Evolutionary conservation across 148 eudicot species (phyloP), one percentile per base, ranked within the genome.

Genomic region (Chenopodium quinoa): DNA sequence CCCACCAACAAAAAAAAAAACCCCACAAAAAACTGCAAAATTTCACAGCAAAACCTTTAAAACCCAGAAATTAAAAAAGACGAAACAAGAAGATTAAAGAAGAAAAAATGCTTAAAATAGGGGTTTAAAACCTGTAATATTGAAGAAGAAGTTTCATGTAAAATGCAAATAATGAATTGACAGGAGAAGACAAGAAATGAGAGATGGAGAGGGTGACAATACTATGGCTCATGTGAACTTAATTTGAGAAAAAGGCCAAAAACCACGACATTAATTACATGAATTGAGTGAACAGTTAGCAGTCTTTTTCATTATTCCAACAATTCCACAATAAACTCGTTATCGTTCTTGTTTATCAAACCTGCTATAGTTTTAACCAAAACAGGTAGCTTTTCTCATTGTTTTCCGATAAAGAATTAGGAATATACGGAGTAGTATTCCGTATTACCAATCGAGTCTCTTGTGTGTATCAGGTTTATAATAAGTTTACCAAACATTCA

Each of bases 201-300:
- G 46, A 44, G 19, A 75, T 44, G 50, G 73, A 69, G 62, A 76
- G 6, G 73, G 50, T 54, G 20, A 47, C 12, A 71, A 16, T 72
- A 70, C 71, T 83, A 29, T 80, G 80, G 10, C 17, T 84, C 86
- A 84, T 84, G 86, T 84, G 86, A 84, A 82, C 66, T 6, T 63
- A 63, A 73, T 4, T 11, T 74, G 76, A 47, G 16, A 17, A 58
- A 68, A 79, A 22, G 48, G 80, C 73, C 48, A 70, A 23, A 79
- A 60, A 47, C 16, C 54, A 31, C 48, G 79, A 73, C 73, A 47
- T 83, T 34, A 72, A 78, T 78, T 77, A 56, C 14, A 47, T 67
- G 64, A 78, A 78, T 17, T 34, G 31, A 50, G 66, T 9, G 83
- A 71, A 76, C 86, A 80, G 86, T 71, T 84, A 52, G 62, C 1